Evolutionary conservation across 768 basidiomycete species (phyloP).

Genomic region (Dictyophora rubrovolvata): DNA sequence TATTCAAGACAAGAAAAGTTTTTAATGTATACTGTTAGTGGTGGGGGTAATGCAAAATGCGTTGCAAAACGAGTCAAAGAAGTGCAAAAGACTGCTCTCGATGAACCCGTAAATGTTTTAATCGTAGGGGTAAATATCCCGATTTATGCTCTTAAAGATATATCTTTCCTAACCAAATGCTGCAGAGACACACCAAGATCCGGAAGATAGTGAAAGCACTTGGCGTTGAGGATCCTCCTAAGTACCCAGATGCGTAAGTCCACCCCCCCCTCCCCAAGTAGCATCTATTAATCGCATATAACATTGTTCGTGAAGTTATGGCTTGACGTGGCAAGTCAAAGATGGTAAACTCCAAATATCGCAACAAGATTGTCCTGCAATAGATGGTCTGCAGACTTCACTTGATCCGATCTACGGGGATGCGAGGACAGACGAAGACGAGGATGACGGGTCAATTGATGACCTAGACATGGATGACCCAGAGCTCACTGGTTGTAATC

Average conservation of each 20-base stretch:
- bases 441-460: too few relatives aligned
- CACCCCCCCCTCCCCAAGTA: neutral
- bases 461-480: too few relatives aligned
- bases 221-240: conserved; percentile 5
- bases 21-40: neutral
- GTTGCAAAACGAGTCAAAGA: neutral
- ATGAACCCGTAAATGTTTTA: neutral
- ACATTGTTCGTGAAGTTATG: neutral
- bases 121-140: neutral
- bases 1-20: neutral
- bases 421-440: too few relatives aligned
- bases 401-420: too few relatives aligned
- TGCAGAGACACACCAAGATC: conserved; percentile 9
- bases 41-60: neutral
- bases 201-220: conserved; percentile 5
- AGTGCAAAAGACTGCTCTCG: neutral
- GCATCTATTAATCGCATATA: neutral
- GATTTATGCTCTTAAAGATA: neutral
- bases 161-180: neutral
- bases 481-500: too few relatives aligned
- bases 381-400: neutral
- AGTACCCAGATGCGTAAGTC: conserved; percentile 11
- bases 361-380: neutral
- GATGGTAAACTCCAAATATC: neutral
- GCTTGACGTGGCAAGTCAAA: neutral